Evolutionary conservation across 208 protist genomes (phyloP), one percentile per base, ranked within the genome.

Genomic region (Acanthamoeba sp.): DNA sequence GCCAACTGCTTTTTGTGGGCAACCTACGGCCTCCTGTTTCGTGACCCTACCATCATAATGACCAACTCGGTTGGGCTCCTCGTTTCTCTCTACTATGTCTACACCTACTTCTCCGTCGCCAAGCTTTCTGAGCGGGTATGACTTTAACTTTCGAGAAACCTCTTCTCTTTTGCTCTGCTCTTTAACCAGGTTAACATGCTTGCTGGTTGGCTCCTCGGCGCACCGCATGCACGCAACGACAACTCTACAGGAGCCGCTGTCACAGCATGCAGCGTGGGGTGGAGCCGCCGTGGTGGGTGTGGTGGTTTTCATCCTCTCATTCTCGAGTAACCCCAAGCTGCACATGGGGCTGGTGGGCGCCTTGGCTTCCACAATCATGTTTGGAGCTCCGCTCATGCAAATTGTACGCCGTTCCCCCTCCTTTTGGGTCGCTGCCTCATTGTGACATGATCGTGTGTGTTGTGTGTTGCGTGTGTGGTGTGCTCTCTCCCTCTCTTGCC

Each of bases 1-100:
- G 45, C 6, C 18, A 87, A 87, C 48, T 87, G 78, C 78, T 59
- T 87, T 57, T 40, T 87, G 27, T 87, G 78, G 78, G 78, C 45
- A 20, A 32, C 38, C 32, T 87, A 87, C 78, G 78, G 78, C 42
- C 34, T 48, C 29, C 40, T 87, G 24, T 59, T 87, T 38, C 48
- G 78, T 20, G 48, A 87, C 78, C 29, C 38, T 20, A 87, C 78
- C 40, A 36, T 87, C 45, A 32, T 87, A 20, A 36, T 87, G 45
- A 87, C 78, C 78, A 87, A 87, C 78, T 16, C 29, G 18, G 48
- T 87, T 18, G 78, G 78, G 22, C 45, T 59, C 9, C 7, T 9
- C 48, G n/a, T 87, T 34, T 50, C 78, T 40, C 78, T 87, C 48
- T 87, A 87, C 78, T 87, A 87, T 20, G 45, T 87, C 27, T 59